Conservation (phyloP, 768 basidiomycete genomes). For the Naganishia vaughanmartiniae region DNA sequence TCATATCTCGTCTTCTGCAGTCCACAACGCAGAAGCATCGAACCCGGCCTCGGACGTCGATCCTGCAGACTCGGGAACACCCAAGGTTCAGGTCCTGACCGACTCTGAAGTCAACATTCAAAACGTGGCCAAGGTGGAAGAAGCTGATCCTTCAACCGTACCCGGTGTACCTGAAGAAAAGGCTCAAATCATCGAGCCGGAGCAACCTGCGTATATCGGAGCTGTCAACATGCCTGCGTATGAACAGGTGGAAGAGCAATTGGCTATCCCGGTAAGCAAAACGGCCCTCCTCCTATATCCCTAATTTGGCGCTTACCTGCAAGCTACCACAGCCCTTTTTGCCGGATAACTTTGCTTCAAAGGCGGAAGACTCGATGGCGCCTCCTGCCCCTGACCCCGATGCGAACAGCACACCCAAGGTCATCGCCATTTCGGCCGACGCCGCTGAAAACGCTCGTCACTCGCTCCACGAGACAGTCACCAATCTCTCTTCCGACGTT, state of each 20-base stretch:
- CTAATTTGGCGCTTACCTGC: background rate
- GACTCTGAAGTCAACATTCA: conserved; percentile 24
- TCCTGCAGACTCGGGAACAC: conserved; percentile 39
- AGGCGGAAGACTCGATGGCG: conserved; percentile 42
- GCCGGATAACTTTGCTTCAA: conserved; percentile 63
- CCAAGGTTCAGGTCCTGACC: conserved; percentile 31
- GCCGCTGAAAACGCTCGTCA: conserved; percentile 58
- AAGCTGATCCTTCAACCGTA: conserved; percentile 30
- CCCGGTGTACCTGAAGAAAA: conserved; percentile 48
- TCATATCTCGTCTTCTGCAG: conserved; percentile 26
- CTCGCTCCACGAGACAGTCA: conserved; percentile 50
- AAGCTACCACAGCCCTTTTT: conserved; percentile 58
- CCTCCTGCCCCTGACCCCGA: conserved; percentile 46
- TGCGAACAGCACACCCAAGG: conserved; percentile 54
- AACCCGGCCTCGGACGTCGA: conserved; percentile 4
- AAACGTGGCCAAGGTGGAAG: conserved; percentile 18
- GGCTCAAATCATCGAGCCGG: conserved; percentile 16
- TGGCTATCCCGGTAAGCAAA: conserved; percentile 31
- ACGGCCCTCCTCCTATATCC: background rate
- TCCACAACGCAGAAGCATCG: background rate
- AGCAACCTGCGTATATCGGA: conserved; percentile 28
- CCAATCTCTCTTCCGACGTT: conserved; percentile 22
- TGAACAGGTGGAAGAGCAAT: conserved; percentile 40
- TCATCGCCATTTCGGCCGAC: conserved; percentile 59
- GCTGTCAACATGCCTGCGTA: conserved; percentile 40